Evolutionary conservation across 2,329 filamentous ascomycete species (phyloP).

Genomic region (Monosporascus sp.): DNA sequence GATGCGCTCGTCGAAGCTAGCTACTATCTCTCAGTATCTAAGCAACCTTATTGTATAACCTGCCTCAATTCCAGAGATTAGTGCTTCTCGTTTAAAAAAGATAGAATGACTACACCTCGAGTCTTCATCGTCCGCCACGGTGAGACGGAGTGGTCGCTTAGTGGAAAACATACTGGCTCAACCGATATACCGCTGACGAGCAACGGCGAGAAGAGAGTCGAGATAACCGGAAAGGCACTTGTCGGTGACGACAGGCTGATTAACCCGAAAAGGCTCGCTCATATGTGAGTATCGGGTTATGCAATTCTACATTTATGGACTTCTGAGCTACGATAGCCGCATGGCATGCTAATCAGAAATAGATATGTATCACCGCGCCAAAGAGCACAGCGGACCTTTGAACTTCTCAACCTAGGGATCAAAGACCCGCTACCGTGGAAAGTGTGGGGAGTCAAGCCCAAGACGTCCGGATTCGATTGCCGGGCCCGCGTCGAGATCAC

Average conservation of each 20-base stretch:
- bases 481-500: conserved; percentile 60
- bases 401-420: conserved; percentile 73
- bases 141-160: conserved; percentile 92
- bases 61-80: no score
- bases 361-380: conserved; percentile 82
- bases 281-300: conserved; percentile 57
- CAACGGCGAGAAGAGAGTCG: conserved; percentile 72
- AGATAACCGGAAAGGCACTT: conserved; percentile 74
- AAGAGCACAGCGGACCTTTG: conserved; percentile 84
- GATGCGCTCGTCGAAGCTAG: no score
- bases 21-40: no score
- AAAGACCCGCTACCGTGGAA: conserved; percentile 68
- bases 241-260: conserved; percentile 82
- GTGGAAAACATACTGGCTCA: conserved; percentile 75
- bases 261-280: conserved; percentile 72
- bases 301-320: background rate
- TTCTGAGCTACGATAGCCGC: background rate
- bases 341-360: background rate
- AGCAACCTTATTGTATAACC: no score
- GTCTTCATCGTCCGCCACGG: conserved; percentile 85
- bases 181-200: conserved; percentile 83
- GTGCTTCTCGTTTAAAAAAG: no score
- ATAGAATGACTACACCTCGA: conserved; percentile 52
- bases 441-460: conserved; percentile 33
- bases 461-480: conserved; percentile 40